A percentile compares a stretch with the other conserved stretches of the same genome.
Conservation (phyloP, 148 eudicot genomes). For the Rhododendron griersonianum region DNA sequence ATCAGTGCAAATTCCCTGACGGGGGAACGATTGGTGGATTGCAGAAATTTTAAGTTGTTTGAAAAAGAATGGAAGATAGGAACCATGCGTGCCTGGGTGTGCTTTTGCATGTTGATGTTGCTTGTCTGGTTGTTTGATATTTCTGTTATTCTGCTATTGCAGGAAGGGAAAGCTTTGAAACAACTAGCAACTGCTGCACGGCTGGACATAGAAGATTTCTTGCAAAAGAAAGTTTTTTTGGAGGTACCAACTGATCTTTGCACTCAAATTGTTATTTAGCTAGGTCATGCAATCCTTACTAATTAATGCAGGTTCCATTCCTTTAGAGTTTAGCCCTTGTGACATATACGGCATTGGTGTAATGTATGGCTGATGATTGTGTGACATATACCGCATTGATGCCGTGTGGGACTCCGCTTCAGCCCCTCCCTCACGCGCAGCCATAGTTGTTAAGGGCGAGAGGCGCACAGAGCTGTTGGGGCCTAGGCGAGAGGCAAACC, state of each 20-base stretch:
- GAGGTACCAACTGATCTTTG: constrained; percentile 47
- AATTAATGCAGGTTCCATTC: not conserved
- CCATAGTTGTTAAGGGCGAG: no score
- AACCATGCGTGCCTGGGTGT: not conserved
- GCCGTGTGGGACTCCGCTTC: not conserved
- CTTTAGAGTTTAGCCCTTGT: not conserved
- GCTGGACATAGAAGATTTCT: constrained; percentile 95
- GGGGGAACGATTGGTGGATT: not conserved
- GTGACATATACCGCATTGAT: not conserved
- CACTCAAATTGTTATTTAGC: not conserved
- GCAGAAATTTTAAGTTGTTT: not conserved
- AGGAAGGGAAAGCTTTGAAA: constrained; percentile 96
- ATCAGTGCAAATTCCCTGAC: not conserved
- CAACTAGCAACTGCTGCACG: constrained; percentile 95
- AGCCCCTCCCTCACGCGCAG: no score
- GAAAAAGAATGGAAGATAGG: not conserved
- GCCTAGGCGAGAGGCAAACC: no score
- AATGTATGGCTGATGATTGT: not conserved
- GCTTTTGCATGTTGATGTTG: not conserved
- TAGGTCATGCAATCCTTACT: not conserved
- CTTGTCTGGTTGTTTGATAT: not conserved
- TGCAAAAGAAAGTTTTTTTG: constrained; percentile 92
- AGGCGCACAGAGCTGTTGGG: no score
- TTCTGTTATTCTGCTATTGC: constrained; percentile 13
- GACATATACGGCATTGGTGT: not conserved